Evolutionary conservation across 2,329 filamentous ascomycete species (phyloP).

Genomic region (Penicillium sp.): DNA sequence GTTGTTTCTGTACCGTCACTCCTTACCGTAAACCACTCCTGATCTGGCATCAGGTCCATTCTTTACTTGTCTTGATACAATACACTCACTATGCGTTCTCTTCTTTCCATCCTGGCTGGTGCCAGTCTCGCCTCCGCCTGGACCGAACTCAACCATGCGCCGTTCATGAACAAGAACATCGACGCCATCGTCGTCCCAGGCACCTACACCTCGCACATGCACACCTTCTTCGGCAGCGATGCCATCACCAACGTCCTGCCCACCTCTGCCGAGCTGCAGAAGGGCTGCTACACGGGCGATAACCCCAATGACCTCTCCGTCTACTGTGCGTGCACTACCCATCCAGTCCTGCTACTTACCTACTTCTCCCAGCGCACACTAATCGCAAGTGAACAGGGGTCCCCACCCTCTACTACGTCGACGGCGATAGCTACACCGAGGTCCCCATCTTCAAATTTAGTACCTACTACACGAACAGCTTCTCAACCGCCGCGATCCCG

Average conservation of each 20-base stretch:
- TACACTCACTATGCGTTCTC: neutral
- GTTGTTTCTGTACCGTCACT: too few species aligned
- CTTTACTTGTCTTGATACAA: too few species aligned
- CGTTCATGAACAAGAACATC: conserved; percentile 8
- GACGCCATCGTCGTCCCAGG: neutral
- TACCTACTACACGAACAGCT: conserved; percentile 21
- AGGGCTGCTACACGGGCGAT: conserved; percentile 2
- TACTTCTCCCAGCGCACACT: too few species aligned
- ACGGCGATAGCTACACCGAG: conserved; percentile 20
- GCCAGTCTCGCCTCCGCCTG: neutral
- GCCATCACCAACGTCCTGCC: conserved; percentile 4
- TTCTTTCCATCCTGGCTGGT: neutral
- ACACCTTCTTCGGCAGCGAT: conserved; percentile 7
- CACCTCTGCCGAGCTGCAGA: neutral
- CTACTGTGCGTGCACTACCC: neutral
- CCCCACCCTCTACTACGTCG: conserved; percentile 24
- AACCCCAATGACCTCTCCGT: conserved; percentile 5
- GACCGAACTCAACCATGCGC: neutral
- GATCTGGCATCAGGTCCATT: too few species aligned
- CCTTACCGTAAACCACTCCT: too few species aligned
- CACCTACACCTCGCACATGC: conserved; percentile 4
- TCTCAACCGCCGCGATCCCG: conserved; percentile 19
- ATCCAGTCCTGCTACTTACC: too few species aligned
- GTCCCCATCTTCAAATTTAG: conserved; percentile 23
- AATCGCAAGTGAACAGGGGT: conserved; percentile 13